Evolutionary conservation across 2,329 filamentous ascomycete genomes (phyloP), one percentile per base, ranked within the genome.

Genomic region (Colletotrichum musae): DNA sequence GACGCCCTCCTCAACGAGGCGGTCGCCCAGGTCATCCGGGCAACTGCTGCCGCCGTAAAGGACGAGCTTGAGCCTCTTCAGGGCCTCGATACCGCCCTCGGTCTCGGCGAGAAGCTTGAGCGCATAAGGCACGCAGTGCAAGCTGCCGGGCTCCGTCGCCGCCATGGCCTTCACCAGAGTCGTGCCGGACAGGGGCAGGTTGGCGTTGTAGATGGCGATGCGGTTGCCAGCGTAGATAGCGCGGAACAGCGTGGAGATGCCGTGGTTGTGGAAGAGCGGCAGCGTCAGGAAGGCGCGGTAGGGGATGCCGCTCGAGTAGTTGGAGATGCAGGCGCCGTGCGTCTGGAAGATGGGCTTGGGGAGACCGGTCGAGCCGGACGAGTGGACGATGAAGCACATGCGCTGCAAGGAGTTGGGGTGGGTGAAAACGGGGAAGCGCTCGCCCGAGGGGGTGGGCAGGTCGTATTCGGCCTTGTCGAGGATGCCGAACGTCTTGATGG

Each of bases 91-190:
- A 0, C 88, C 88, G 12, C 84, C 82, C 1, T 84, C 77, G 0
- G 83, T 83, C 74, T 91, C 88, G 0, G 84, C 83, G 0, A 91
- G 79, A 1, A 91, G 77, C 71, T 89, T 89, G 47, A 91, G 74
- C 0, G 85, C 83, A 68, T 90, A 90, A 0, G 88, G 88, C 2
- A 91, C 88, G 26, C 80, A 83, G 70, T 88, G 85, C 58, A 89
- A 82, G 47, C 86, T 82, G 58, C 89, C 80, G 0, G 84, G 81
- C 47, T 82, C 74, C 26, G 81, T 74, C 0, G 75, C 74, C 2
- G 77, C 74, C 74, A 87, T 77, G 4, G 80, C 82, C 21, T 78
- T 75, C 0, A 86, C 73, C 9, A 87, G 73, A 41, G 80, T 79
- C 26, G 77, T 76, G 4, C 79, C 80, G 0, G 87, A 87, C 21